A percentile compares a stretch with the other conserved stretches of the same genome.
Conservation (phyloP, 257 asterid genomes). For the Linaria vulgaris region DNA sequence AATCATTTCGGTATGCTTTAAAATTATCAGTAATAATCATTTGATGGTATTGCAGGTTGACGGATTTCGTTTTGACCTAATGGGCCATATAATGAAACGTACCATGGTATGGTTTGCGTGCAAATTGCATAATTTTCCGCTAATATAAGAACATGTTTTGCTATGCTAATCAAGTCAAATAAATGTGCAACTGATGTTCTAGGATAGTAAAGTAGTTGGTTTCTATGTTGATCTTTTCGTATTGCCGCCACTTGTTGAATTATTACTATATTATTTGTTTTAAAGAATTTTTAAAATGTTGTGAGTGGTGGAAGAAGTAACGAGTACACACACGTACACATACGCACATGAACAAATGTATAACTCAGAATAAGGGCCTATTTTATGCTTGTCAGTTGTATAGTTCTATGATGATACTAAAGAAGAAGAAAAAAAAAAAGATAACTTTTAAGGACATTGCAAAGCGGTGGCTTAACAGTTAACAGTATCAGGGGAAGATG, state of each 20-base stretch:
- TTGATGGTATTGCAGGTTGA: constrained; percentile 66
- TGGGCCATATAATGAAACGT: constrained; percentile 94
- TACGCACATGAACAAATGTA: too few species aligned
- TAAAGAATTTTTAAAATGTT: neutral
- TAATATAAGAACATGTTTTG: neutral
- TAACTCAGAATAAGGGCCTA: too few species aligned
- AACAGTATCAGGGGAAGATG: too few species aligned
- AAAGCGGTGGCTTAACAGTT: too few species aligned
- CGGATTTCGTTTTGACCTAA: constrained; percentile 95
- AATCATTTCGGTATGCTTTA: constrained; percentile 13
- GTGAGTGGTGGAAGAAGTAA: too few species aligned
- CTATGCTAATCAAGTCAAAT: neutral
- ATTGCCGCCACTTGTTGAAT: neutral
- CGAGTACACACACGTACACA: too few species aligned
- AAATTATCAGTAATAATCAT: constrained; percentile 23
- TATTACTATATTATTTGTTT: neutral
- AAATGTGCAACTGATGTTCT: constrained; percentile 1
- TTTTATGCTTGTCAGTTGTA: too few species aligned
- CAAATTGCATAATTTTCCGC: neutral
- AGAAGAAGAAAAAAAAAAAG: too few species aligned
- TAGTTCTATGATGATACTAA: too few species aligned
- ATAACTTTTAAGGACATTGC: too few species aligned
- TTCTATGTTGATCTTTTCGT: neutral
- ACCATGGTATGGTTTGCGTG: constrained; percentile 61
- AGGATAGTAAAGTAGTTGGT: neutral